Conservation (phyloP, 306 rosid species). For the Bauhinia variegata region DNA sequence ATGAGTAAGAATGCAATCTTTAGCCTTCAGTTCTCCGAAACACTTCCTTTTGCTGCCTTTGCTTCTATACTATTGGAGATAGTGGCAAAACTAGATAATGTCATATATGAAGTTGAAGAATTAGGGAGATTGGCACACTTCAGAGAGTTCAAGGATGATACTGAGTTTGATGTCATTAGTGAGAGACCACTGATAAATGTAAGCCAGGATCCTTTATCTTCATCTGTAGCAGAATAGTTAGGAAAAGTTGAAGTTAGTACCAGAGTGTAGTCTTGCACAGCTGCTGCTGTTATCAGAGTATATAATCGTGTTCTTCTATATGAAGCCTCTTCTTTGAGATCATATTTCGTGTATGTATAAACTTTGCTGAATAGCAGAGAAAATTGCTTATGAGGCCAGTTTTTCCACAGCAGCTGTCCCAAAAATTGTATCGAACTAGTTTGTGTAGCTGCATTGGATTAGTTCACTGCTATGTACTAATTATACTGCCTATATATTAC, state of each 20-base stretch:
- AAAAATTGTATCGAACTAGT: too few relatives aligned
- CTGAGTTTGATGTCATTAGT: slow-evolving; percentile 54
- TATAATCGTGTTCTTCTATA: too few relatives aligned
- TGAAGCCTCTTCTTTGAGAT: too few relatives aligned
- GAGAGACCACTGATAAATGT: slow-evolving; percentile 42
- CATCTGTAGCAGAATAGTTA: slow-evolving; percentile 49
- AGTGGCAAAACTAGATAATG: slow-evolving; percentile 77
- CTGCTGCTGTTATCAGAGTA: not conserved
- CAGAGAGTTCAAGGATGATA: slow-evolving; percentile 55
- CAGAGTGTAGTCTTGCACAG: not conserved
- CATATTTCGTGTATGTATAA: too few relatives aligned
- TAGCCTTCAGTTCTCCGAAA: slow-evolving; percentile 80
- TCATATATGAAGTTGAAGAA: slow-evolving; percentile 70
- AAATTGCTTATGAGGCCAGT: too few relatives aligned
- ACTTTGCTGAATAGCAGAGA: too few relatives aligned
- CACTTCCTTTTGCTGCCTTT: slow-evolving; percentile 83
- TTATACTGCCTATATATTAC: too few relatives aligned
- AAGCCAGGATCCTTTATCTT: slow-evolving; percentile 37
- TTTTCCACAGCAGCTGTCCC: too few relatives aligned
- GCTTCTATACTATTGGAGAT: slow-evolving; percentile 77
- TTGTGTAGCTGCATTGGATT: too few relatives aligned
- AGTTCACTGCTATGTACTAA: too few relatives aligned
- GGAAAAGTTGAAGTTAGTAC: not conserved
- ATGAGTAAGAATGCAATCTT: slow-evolving; percentile 60
- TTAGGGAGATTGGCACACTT: slow-evolving; percentile 71